Percentiles rank a stretch among this genome's conserved stretches.
These are phyloP conservation scores for Erythrophleum ivorense DNA, from an alignment of 331 rosid genomes.

Conservation along the genomic window DNA sequence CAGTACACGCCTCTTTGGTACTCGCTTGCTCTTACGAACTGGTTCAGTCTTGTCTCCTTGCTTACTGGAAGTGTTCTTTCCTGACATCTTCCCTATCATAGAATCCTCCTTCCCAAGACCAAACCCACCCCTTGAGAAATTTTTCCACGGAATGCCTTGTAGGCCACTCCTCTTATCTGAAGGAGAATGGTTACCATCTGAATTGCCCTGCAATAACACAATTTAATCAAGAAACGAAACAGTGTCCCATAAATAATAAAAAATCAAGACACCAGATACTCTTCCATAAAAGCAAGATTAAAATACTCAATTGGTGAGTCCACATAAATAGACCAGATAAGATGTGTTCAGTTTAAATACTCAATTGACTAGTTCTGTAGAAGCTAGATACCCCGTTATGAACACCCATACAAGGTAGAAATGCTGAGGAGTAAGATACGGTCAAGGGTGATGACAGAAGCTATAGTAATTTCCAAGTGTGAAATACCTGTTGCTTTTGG, in stretches of 20 bases:
- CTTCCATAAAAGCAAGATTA: constrained; percentile 44
- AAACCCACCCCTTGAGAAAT: constrained; percentile 74
- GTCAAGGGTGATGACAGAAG: background rate
- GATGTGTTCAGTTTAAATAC: background rate
- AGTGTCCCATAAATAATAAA: constrained; percentile 33
- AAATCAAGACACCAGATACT: constrained; percentile 38
- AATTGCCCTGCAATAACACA: constrained; percentile 60
- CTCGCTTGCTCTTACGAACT: constrained; percentile 92
- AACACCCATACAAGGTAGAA: background rate
- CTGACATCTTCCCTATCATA: constrained; percentile 60
- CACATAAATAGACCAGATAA: background rate
- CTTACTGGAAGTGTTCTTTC: constrained; percentile 59
- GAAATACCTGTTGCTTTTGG: constrained; percentile 74
- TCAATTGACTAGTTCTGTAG: background rate
- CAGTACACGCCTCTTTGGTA: constrained; percentile 76
- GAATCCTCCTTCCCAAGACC: constrained; percentile 65
- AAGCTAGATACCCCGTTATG: background rate
- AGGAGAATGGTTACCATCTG: constrained; percentile 64
- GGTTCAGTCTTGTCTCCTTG: constrained; percentile 76
- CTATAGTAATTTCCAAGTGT: constrained; percentile 5
- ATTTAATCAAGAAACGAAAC: constrained; percentile 32
- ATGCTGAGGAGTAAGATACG: background rate
- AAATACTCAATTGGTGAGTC: constrained; percentile 1
- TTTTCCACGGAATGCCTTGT: constrained; percentile 92
- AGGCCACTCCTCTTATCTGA: constrained; percentile 62